phyloP scores from a whole-genome alignment of 176 grass and related monocot genomes.

The Aegilops sharonensis region DNA sequence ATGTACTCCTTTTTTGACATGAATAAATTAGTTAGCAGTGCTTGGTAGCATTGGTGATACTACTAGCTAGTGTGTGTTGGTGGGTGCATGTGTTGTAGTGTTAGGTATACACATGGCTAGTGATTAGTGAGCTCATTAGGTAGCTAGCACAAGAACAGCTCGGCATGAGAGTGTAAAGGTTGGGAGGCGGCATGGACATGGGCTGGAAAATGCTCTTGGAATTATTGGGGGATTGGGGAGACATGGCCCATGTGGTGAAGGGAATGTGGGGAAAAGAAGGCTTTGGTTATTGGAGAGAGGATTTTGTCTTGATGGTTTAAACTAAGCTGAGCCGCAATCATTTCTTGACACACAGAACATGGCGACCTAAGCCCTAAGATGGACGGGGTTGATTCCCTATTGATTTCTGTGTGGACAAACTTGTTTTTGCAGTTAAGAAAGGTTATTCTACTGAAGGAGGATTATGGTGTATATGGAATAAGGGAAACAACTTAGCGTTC shows the following conservation, averaged over 20 bases:
- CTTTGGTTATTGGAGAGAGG: slow-evolving; percentile 47
- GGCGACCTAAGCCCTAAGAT: neutral
- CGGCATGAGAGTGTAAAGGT: slow-evolving; percentile 51
- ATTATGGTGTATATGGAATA: neutral
- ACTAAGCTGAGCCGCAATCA: slow-evolving; percentile 14
- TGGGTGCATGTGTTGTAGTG: slow-evolving; percentile 26
- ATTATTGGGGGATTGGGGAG: slow-evolving; percentile 61
- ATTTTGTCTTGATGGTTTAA: slow-evolving; percentile 54
- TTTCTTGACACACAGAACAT: slow-evolving; percentile 33
- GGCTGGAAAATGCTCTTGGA: slow-evolving; percentile 79
- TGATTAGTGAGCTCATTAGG: slow-evolving; percentile 35
- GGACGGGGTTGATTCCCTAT: slow-evolving; percentile 22
- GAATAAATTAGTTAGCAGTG: slow-evolving; percentile 19
- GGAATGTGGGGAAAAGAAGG: slow-evolving; percentile 41
- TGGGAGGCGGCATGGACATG: slow-evolving; percentile 36
- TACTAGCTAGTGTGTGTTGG: neutral
- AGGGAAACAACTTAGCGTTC: neutral
- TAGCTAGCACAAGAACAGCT: slow-evolving; percentile 61
- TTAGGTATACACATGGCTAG: slow-evolving; percentile 42
- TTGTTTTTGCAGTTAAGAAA: neutral
- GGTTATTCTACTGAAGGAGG: neutral
- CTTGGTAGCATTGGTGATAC: slow-evolving; percentile 25
- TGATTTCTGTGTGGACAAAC: neutral
- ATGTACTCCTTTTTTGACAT: neutral
- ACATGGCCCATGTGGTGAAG: slow-evolving; percentile 73